Evolutionary conservation across 2,329 filamentous ascomycete species (phyloP), one percentile per base, ranked within the genome.

Genomic region (Kalmusia sp.): DNA sequence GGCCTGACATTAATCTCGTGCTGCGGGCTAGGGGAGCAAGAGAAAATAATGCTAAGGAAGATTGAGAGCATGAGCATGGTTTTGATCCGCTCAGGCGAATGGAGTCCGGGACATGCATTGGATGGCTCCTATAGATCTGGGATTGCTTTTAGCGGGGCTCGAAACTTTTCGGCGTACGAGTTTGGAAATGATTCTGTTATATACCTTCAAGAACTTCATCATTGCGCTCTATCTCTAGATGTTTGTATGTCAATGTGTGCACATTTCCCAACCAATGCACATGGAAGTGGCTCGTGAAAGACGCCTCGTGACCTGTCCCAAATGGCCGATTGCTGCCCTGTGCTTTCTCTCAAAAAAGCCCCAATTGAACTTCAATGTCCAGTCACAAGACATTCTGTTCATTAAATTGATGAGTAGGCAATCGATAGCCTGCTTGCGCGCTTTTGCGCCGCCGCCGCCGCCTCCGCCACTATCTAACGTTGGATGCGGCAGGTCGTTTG

Each of bases 1-100:
- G 69, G 45, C 59, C 62, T 27, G 63, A 73, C 34, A 54, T 69
- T 33, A 72, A 69, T 41, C 63, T 71, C 9, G 61, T 61, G 6
- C 49, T 73, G 1, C 60, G 68, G 34, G 68, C 70, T 3, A 59
- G 71, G 30, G 61, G 62, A 7, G 51, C 61, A 11, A 71, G 63
- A 39, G 64, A 63, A 0, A 58, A 57, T 2, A 55, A 54, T 9
- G 48, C 58, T 24, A 73, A 74, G 59, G 67, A 54, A 34, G 70
- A 74, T 51, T 74, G 59, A 68, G 14, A 40, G 35, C 31, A 27
- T 28, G 22, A 12, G 24, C 39, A 35, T 22, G n/a, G 14, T 12
- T 34, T n/a, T 22, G 31, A 17, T 35, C 15, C 35, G 30, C 15
- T 15, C 33, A 14, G 12, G 28, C 19, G 33, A 40, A 41, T 25